phyloP scores from a whole-genome alignment of 2,329 filamentous ascomycete genomes.

The Exophiala viscosa region DNA sequence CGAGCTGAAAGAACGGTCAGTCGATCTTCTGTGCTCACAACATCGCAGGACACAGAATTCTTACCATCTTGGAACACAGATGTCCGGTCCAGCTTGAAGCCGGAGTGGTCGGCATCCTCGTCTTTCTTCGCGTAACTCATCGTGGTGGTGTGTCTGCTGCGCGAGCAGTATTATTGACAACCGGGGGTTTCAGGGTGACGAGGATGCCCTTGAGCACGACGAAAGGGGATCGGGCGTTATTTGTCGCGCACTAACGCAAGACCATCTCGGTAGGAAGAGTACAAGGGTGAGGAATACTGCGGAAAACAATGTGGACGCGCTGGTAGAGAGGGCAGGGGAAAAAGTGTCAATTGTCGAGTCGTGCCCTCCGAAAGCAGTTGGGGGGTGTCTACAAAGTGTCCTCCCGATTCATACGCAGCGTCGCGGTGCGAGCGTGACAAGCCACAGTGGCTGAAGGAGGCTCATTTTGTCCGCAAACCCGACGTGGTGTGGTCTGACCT shows the following conservation, averaged over 20 bases:
- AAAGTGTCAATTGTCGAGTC: constrained; percentile 9
- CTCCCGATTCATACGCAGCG: constrained; percentile 12
- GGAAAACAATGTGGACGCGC: neutral
- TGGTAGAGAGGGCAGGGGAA: constrained; percentile 3
- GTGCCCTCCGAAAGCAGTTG: constrained; percentile 1
- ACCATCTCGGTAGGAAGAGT: constrained; percentile 23
- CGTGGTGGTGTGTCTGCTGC: constrained; percentile 33
- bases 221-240: neutral
- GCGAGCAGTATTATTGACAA: constrained; percentile 17
- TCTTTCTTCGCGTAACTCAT: constrained; percentile 99
- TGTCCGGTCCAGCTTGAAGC: constrained; percentile 96
- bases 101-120: constrained; percentile 87
- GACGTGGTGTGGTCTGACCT: too few species aligned
- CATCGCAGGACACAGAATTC: neutral
- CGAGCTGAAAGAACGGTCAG: constrained; percentile 60
- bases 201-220: constrained; percentile 14
- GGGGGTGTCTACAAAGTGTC: constrained; percentile 19
- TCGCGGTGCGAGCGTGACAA: neutral
- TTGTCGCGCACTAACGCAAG: constrained; percentile 22
- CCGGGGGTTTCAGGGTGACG: constrained; percentile 15
- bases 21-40: neutral
- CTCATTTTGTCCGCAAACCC: too few species aligned
- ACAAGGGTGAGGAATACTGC: neutral
- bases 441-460: neutral
- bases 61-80: constrained; percentile 98